Conservation (phyloP, 352 stramenopile species). For the Pythium sukuiense region DNA sequence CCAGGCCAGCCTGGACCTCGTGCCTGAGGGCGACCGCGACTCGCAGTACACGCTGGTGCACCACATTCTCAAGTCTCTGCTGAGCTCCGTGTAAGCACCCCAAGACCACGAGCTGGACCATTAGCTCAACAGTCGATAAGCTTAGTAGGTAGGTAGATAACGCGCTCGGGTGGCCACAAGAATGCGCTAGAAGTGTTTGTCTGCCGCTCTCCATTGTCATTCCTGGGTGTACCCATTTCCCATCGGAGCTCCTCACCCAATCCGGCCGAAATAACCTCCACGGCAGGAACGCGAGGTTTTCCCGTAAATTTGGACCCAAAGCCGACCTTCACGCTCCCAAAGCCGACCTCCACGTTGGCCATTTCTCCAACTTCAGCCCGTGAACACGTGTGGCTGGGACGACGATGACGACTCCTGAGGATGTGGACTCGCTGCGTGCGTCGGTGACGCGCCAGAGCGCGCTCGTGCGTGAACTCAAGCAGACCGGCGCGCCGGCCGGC, state of each 20-base stretch:
- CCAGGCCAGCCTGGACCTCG: constrained; percentile 56
- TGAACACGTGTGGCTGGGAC: constrained; percentile 2
- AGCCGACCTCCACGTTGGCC: not conserved
- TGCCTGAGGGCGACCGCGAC: constrained; percentile 58
- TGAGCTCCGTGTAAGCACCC: constrained; percentile 60
- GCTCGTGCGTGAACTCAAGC: constrained; percentile 96
- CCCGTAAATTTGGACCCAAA: not conserved
- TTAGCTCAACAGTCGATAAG: not conserved
- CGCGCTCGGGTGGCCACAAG: not conserved
- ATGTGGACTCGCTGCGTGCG: constrained; percentile 93
- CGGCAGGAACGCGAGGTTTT: constrained; percentile 25
- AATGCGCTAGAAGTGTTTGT: constrained; percentile 4
- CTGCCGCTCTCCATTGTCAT: not conserved
- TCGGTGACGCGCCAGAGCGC: constrained; percentile 95
- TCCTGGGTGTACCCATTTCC: not conserved
- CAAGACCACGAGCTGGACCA: not conserved
- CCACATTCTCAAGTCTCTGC: constrained; percentile 85
- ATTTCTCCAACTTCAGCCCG: constrained; percentile 3
- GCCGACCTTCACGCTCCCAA: not conserved
- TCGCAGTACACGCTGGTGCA: constrained; percentile 84
- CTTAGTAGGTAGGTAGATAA: constrained; percentile 11
- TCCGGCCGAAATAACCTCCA: constrained; percentile 21
- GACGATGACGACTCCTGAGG: constrained; percentile 44
- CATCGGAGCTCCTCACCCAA: not conserved
- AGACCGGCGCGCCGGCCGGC: constrained; percentile 86